Percentiles rank a stretch among this genome's conserved stretches.
phyloP scores from a whole-genome alignment of 805 yeast genomes.

The Wickerhamiella allomyrinae region DNA sequence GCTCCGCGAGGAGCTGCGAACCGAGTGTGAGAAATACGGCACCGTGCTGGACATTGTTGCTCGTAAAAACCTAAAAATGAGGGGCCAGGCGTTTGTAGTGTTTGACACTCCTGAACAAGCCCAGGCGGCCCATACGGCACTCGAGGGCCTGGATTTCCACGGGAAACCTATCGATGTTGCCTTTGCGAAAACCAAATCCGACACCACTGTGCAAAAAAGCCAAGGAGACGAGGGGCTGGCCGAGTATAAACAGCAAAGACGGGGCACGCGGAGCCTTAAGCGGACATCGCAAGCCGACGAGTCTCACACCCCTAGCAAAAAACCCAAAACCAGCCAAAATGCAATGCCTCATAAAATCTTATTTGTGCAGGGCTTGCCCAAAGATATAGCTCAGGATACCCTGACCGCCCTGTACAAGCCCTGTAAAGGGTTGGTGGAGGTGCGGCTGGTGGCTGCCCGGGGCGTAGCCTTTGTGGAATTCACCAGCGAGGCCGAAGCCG shows the following conservation, averaged over 20 bases:
- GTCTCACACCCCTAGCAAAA: constrained; percentile 7
- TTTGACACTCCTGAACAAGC: constrained; percentile 34
- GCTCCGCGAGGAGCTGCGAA: constrained; percentile 32
- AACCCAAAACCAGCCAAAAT: constrained; percentile 6
- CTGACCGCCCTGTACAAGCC: constrained; percentile 35
- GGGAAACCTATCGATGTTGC: constrained; percentile 35
- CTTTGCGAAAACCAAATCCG: constrained; percentile 8
- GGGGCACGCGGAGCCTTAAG: neutral
- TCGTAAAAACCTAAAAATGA: constrained; percentile 45
- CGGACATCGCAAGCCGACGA: neutral
- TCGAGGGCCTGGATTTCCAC: constrained; percentile 31
- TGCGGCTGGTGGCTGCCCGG: constrained; percentile 51
- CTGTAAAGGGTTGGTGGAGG: constrained; percentile 47
- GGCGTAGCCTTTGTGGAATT: constrained; percentile 75
- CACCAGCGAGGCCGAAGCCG: constrained; percentile 8
- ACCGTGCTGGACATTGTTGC: constrained; percentile 38
- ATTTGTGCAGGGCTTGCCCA: constrained; percentile 51
- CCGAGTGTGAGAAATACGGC: constrained; percentile 34
- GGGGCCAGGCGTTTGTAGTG: constrained; percentile 75
- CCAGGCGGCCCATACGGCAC: constrained; percentile 27
- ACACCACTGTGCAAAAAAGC: constrained; percentile 25
- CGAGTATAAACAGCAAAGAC: neutral
- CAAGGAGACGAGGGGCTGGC: neutral
- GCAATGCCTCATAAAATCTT: constrained; percentile 48
- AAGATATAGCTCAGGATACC: constrained; percentile 27